These are phyloP conservation scores for Saccharomyces hybrid DNA, from an alignment of 1,139 yeast genomes.

Conservation along the genomic window DNA sequence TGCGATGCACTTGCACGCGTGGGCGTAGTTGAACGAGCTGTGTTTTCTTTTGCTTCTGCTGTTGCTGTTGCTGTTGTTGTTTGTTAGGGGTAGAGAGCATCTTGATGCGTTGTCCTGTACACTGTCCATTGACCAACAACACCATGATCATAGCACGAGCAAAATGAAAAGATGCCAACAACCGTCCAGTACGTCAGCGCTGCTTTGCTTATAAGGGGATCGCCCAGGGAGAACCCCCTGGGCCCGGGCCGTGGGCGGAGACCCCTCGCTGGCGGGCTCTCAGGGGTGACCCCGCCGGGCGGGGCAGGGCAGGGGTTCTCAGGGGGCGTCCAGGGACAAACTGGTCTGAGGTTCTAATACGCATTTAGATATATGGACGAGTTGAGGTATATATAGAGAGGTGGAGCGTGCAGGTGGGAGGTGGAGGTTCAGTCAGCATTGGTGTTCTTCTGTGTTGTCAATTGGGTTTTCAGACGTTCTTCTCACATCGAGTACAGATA, in stretches of 20 bases:
- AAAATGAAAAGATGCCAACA: too few species aligned
- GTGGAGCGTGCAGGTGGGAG: neutral
- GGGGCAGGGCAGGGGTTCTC: conserved; percentile 1
- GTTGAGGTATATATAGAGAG: neutral
- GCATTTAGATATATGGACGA: neutral
- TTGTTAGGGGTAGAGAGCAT: neutral
- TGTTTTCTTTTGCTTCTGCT: too few species aligned
- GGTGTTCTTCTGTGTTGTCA: neutral
- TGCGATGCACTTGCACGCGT: conserved; percentile 6
- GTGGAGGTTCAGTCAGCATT: neutral
- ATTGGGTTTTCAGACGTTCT: neutral
- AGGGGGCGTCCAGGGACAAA: neutral
- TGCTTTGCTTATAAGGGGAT: neutral
- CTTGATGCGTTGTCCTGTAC: neutral
- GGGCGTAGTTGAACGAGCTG: neutral
- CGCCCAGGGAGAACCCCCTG: neutral
- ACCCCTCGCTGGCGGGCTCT: neutral
- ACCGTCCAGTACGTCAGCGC: neutral
- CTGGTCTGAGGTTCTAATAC: neutral
- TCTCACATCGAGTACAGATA: neutral
- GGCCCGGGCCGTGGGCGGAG: neutral
- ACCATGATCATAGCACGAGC: too few species aligned
- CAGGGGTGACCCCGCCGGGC: neutral
- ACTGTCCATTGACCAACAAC: too few species aligned
- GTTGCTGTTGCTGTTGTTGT: neutral